phyloP scores from a whole-genome alignment of 108 stramenopile species.

The Pseudonitzschia delicatissima region DNA sequence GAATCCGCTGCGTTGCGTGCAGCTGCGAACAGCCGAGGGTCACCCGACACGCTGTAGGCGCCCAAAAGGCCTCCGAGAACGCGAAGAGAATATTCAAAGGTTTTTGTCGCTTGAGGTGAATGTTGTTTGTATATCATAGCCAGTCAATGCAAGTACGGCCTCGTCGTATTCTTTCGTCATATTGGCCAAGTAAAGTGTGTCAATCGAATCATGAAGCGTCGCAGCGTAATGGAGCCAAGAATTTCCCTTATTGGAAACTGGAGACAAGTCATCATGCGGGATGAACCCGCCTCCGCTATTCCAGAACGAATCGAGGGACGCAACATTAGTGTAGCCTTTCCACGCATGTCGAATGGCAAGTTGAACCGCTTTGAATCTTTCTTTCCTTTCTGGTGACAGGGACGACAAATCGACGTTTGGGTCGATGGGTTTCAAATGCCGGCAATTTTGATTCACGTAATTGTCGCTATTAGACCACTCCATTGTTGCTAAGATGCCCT shows the following conservation, averaged over 20 bases:
- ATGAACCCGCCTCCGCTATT: constrained; percentile 8
- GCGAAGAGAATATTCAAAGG: constrained; percentile 78
- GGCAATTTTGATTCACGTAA: constrained; percentile 6
- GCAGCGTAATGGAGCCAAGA: constrained; percentile 48
- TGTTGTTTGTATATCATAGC: constrained; percentile 17
- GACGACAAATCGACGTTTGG: constrained; percentile 11
- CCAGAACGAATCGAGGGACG: constrained; percentile 5
- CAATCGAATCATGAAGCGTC: constrained; percentile 68
- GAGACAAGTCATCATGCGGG: constrained; percentile 48
- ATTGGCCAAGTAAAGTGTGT: constrained; percentile 65
- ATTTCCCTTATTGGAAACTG: constrained; percentile 19
- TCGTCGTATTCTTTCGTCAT: constrained; percentile 51
- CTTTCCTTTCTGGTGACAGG: constrained; percentile 2
- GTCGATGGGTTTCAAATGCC: constrained; percentile 7
- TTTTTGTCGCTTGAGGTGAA: constrained; percentile 45
- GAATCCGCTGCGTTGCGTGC: constrained; percentile 46
- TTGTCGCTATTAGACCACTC: constrained; percentile 7
- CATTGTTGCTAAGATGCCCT: background rate
- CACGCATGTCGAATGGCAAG: constrained; percentile 32
- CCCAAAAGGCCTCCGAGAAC: constrained; percentile 66
- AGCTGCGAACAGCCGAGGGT: constrained; percentile 38
- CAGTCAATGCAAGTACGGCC: constrained; percentile 32
- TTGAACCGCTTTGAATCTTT: constrained; percentile 19
- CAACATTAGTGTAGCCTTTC: constrained; percentile 22
- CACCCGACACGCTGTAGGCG: constrained; percentile 57